Percentiles rank a stretch among this genome's conserved stretches.
These are phyloP conservation scores for Mortierella polycephala DNA, from an alignment of 371 early-diverging fungal species.

Conservation along the genomic window DNA sequence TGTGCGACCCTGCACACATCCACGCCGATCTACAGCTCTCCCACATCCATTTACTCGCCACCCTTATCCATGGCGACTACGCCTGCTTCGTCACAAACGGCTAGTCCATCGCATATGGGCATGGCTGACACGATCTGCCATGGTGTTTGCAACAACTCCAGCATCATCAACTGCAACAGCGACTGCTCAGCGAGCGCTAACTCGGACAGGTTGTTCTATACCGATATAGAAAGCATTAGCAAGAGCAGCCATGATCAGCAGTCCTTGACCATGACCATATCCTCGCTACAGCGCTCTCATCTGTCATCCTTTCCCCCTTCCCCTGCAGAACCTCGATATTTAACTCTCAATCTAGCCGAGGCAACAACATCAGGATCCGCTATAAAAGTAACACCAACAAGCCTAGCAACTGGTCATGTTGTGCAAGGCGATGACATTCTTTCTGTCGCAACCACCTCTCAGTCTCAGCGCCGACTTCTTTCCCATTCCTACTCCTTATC, in stretches of 20 bases:
- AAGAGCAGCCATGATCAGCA: slow-evolving; percentile 1
- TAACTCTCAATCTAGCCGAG: background rate
- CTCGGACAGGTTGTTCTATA: background rate
- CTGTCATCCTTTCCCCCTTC: background rate
- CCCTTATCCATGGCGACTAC: no score
- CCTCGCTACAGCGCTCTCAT: background rate
- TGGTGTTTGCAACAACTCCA: background rate
- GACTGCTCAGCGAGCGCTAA: background rate
- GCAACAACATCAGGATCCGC: no score
- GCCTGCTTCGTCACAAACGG: no score
- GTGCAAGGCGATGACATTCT: background rate
- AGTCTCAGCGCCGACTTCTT: background rate
- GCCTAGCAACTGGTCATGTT: background rate
- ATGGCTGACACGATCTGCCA: background rate
- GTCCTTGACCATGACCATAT: background rate
- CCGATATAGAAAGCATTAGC: background rate
- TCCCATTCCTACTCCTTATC: background rate
- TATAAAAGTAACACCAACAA: no score
- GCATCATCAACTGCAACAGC: background rate
- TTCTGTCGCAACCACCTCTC: background rate
- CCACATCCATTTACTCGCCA: no score
- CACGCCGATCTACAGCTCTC: no score
- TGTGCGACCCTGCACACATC: no score
- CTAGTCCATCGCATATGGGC: no score
- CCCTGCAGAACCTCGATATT: background rate